A percentile compares a stretch with the other conserved stretches of the same genome.
Evolutionary conservation across 495 filamentous ascomycete genomes (phyloP).

Genomic region (Hypoxylon lenormandii): DNA sequence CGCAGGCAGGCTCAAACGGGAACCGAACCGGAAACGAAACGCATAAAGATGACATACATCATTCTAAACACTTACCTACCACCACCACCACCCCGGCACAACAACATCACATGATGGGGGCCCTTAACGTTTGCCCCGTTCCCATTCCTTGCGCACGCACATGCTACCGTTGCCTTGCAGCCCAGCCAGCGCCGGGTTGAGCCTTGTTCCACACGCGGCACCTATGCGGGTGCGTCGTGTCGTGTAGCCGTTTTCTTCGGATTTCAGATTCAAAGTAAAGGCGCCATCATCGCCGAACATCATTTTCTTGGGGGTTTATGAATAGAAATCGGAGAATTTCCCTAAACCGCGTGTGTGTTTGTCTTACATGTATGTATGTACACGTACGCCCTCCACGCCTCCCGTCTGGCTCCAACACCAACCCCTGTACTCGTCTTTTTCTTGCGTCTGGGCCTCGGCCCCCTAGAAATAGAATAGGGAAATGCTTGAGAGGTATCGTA

Average conservation of each 20-base stretch:
- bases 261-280: not conserved
- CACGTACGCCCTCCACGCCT: slow-evolving; percentile 9
- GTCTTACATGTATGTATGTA: not conserved
- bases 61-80: slow-evolving; percentile 16
- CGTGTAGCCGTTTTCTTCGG: not conserved
- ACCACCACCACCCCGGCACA: slow-evolving; percentile 5
- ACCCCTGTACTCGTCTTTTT: not conserved
- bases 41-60: slow-evolving; percentile 32
- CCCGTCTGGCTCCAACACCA: not conserved
- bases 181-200: no score
- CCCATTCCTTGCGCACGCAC: no score
- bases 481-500: not conserved
- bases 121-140: no score
- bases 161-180: no score
- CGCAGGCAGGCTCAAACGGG: slow-evolving; percentile 24
- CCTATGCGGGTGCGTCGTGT: no score
- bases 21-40: slow-evolving; percentile 32
- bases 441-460: not conserved
- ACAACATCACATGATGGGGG: not conserved
- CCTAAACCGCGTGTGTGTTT: not conserved
- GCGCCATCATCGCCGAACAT: not conserved
- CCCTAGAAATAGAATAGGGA: slow-evolving; percentile 4
- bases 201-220: no score
- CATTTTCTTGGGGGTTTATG: slow-evolving; percentile 6
- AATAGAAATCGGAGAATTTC: slow-evolving; percentile 22